A percentile compares a stretch with the other conserved stretches of the same genome.
phyloP scores from a whole-genome alignment of 768 basidiomycete species.

The Wakefieldia striispora region DNA sequence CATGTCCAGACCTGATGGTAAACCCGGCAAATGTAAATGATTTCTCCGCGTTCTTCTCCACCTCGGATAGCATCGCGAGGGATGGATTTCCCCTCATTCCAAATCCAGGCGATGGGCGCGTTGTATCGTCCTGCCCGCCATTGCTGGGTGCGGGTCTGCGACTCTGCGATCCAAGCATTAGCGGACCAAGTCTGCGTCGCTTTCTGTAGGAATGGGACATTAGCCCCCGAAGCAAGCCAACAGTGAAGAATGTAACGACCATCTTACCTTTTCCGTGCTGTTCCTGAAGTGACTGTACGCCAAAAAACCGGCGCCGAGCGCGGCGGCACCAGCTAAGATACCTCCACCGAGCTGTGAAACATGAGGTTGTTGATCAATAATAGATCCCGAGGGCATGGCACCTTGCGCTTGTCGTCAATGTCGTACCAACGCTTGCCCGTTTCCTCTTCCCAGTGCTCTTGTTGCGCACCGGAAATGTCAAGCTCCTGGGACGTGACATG shows the following conservation, averaged over 20 bases:
- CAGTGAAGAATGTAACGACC: not conserved
- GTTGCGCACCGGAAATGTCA: conserved; percentile 2
- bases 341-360: conserved; percentile 61
- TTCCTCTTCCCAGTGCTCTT: conserved; percentile 39
- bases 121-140: conserved; percentile 44
- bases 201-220: conserved; percentile 35
- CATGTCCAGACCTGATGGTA: conserved; percentile 51
- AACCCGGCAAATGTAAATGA: conserved; percentile 57
- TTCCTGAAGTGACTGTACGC: conserved; percentile 56
- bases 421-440: conserved; percentile 56
- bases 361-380: conserved; percentile 2
- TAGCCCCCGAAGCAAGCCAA: not conserved
- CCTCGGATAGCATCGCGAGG: conserved; percentile 57
- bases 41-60: conserved; percentile 50
- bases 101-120: conserved; percentile 59
- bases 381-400: conserved; percentile 36
- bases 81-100: conserved; percentile 56
- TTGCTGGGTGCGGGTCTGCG: conserved; percentile 48
- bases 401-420: conserved; percentile 52
- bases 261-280: conserved; percentile 52
- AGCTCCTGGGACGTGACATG: too few species aligned
- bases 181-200: conserved; percentile 48
- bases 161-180: conserved; percentile 55
- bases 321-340: conserved; percentile 49
- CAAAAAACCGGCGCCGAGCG: conserved; percentile 50